Evolutionary conservation across 164 flowering plant species (phyloP), one percentile per base, ranked within the genome.

Genomic region (Tinospora cordifolia): DNA sequence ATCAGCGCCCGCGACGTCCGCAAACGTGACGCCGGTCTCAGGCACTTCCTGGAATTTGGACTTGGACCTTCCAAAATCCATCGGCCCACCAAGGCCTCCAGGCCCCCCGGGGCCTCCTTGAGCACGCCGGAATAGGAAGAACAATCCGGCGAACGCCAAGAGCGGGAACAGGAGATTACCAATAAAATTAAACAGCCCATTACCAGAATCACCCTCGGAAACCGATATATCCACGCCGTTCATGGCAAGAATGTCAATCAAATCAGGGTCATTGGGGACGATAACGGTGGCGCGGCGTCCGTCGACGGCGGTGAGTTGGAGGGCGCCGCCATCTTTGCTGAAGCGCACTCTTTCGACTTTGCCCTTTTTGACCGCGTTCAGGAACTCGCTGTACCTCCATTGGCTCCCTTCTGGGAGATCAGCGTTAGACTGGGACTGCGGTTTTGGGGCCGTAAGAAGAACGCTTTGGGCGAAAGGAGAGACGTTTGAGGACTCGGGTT

Each of bases 181-280:
- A 58, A 91, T 88, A 39, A 94, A 76, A 69, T 38, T 76, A 62
- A 91, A 85, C 68, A 91, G 72, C 51, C 93, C 96, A 71, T 89
- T 89, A 8, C 96, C 92, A 0, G 88, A 54, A n/a, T 94, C 98
- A 4, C 98, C 98, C 81, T 94, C 98, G 0, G 95, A 81, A 44
- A 94, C 96, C 0, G 97, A 85, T 15, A 94, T 94, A 74, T 94
- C 98, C n/a, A 94, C 98, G 5, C 97, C 98, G 70, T 89, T 94
- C 98, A 94, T 94, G 0, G 98, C 98, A 46, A 94, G 73, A 21
- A 94, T 91, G 78, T 94, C 98, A 62, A 91, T 91, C 34, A 94
- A 83, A 76, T 94, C 97, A 0, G 98, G 95, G 72, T 92, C 98
- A 66, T 89, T 92, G 46, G 97, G 96, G 44, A 91, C 95, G 22